Conservation (phyloP, 768 basidiomycete species). For the Russula sp. region DNA sequence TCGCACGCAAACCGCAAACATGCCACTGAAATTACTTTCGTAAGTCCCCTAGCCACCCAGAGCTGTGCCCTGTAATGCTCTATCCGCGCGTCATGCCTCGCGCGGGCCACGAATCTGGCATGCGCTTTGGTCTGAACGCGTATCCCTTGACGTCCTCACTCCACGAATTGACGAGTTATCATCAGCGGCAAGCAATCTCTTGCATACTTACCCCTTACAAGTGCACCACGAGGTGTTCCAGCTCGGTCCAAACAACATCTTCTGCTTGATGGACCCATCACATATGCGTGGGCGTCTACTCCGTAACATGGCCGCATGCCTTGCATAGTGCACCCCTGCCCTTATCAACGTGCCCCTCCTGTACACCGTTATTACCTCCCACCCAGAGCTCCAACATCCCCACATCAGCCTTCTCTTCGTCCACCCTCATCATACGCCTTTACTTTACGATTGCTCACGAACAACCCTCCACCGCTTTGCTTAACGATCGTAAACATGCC, state of each 20-base stretch:
- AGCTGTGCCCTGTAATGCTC: slow-evolving; percentile 13
- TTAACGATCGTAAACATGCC: slow-evolving; percentile 19
- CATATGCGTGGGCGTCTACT: slow-evolving; percentile 13
- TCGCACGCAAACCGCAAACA: slow-evolving; percentile 14
- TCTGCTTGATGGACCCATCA: slow-evolving; percentile 13
- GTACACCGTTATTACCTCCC: slow-evolving; percentile 24
- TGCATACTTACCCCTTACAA: background rate
- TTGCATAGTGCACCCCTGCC: slow-evolving; percentile 28
- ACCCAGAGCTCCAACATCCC: slow-evolving; percentile 17
- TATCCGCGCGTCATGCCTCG: slow-evolving; percentile 20
- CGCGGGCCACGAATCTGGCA: slow-evolving; percentile 18
- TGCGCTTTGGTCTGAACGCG: slow-evolving; percentile 15
- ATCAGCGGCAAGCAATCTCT: background rate
- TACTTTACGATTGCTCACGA: slow-evolving; percentile 10
- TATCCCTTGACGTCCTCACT: background rate
- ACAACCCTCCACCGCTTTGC: slow-evolving; percentile 8
- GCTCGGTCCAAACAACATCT: slow-evolving; percentile 1
- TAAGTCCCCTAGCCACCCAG: slow-evolving; percentile 19
- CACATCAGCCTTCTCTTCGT: slow-evolving; percentile 25
- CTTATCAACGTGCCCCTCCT: slow-evolving; percentile 30
- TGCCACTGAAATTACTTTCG: slow-evolving; percentile 9
- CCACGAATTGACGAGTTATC: background rate
- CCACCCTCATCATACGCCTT: slow-evolving; percentile 1
- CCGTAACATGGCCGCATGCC: slow-evolving; percentile 21
- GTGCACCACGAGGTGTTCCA: slow-evolving; percentile 7